Percentiles rank a stretch among this genome's conserved stretches.
These are phyloP conservation scores for Fonsecaea erecta DNA, from an alignment of 2,329 filamentous ascomycete species.

Conservation along the genomic window DNA sequence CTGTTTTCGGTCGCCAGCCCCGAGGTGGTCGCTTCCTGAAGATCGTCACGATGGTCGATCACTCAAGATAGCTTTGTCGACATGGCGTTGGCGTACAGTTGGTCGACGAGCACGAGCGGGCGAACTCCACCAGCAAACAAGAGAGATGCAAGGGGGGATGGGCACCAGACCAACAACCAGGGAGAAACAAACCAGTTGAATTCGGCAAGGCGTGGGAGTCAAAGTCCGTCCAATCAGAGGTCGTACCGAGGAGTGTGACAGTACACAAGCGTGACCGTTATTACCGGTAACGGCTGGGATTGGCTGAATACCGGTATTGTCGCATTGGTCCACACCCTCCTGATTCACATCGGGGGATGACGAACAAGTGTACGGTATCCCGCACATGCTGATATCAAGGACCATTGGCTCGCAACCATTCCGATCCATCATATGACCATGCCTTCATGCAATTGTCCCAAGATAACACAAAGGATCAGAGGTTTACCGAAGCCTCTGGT, in stretches of 20 bases:
- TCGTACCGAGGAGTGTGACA: constrained; percentile 20
- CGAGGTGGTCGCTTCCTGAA: constrained; percentile 10
- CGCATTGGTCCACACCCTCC: constrained; percentile 31
- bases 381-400: constrained; percentile 26
- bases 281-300: constrained; percentile 30
- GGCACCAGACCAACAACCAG: constrained; percentile 13
- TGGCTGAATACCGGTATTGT: constrained; percentile 21
- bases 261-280: constrained; percentile 31
- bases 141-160: constrained; percentile 4
- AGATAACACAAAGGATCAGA: constrained; percentile 17
- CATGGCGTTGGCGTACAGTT: constrained; percentile 23
- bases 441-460: constrained; percentile 30
- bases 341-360: constrained; percentile 24
- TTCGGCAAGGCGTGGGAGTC: constrained; percentile 18
- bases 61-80: constrained; percentile 4
- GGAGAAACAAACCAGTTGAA: constrained; percentile 26
- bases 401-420: constrained; percentile 26
- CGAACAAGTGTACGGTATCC: constrained; percentile 13
- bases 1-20: constrained; percentile 20
- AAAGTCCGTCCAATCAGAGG: constrained; percentile 26
- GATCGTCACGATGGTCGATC: constrained; percentile 28
- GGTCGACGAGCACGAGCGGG: constrained; percentile 14
- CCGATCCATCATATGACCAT: constrained; percentile 36
- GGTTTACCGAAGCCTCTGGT: constrained; percentile 11
- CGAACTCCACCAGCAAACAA: constrained; percentile 19